A percentile compares a stretch with the other conserved stretches of the same genome.
Evolutionary conservation across 768 basidiomycete species (phyloP).

Genomic region (Boletus subcaerulescens): DNA sequence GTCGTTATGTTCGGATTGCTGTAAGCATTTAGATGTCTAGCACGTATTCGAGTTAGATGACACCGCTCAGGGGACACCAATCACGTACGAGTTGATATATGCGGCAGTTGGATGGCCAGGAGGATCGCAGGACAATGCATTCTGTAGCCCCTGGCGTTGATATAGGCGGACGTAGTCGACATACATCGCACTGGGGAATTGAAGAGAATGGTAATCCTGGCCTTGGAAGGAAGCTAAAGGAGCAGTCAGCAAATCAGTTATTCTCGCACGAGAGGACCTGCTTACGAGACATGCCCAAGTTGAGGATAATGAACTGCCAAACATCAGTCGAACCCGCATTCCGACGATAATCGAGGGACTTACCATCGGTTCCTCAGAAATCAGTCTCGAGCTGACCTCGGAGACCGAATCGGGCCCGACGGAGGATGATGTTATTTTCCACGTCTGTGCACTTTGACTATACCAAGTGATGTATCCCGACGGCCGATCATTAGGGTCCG

Average conservation of each 20-base stretch:
- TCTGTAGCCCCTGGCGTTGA: constrained; percentile 67
- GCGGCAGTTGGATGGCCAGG: constrained; percentile 69
- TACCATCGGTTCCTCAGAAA: constrained; percentile 93
- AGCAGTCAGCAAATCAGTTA: constrained; percentile 2
- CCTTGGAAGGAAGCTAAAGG: constrained; percentile 59
- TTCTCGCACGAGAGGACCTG: background rate
- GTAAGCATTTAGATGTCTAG: constrained; percentile 53
- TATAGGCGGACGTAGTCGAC: constrained; percentile 91
- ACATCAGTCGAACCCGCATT: constrained; percentile 5
- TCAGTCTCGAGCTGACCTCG: constrained; percentile 61
- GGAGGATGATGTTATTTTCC: constrained; percentile 65
- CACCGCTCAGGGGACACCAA: background rate
- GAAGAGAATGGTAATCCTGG: constrained; percentile 34
- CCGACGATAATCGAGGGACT: constrained; percentile 23
- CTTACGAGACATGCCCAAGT: constrained; percentile 73
- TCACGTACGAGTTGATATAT: constrained; percentile 66
- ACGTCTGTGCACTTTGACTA: constrained; percentile 59
- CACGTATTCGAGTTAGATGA: constrained; percentile 7
- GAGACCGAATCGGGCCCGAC: constrained; percentile 63
- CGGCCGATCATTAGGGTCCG: constrained; percentile 58
- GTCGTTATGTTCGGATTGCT: constrained; percentile 81
- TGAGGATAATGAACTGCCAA: constrained; percentile 75
- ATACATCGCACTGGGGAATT: constrained; percentile 77
- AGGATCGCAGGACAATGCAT: constrained; percentile 80
- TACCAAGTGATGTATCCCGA: constrained; percentile 88